phyloP scores from a whole-genome alignment of 1,139 yeast species.

The Pichia sp. region DNA sequence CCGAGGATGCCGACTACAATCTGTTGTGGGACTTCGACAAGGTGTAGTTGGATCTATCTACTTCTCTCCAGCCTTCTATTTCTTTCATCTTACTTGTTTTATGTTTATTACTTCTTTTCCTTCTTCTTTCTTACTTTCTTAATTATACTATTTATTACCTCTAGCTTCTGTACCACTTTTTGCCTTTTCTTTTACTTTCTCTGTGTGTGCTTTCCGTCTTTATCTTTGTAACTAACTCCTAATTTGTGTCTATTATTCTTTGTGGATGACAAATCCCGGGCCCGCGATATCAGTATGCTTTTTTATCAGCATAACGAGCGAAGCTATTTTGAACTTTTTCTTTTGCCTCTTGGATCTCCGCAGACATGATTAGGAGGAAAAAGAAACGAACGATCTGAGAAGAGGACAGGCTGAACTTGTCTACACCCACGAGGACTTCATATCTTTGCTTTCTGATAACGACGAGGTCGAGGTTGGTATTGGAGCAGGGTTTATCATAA shows the following conservation, averaged over 20 bases:
- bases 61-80: background rate
- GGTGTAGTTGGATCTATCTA: constrained; percentile 4
- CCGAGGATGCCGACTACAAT: constrained; percentile 13
- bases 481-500: background rate
- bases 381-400: background rate
- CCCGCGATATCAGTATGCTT: background rate
- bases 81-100: background rate
- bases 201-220: background rate
- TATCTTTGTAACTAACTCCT: background rate
- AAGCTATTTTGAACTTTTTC: background rate
- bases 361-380: background rate
- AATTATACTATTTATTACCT: background rate
- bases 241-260: background rate
- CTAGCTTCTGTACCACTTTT: background rate
- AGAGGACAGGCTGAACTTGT: background rate
- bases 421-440: background rate
- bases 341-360: background rate
- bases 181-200: background rate
- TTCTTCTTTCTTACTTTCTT: background rate
- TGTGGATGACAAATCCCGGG: background rate
- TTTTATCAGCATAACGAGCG: background rate
- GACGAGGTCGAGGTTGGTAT: background rate
- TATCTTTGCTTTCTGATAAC: background rate
- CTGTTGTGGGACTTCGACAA: constrained; percentile 27
- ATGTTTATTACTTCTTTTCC: background rate